These are phyloP conservation scores for Blastocystis sp. DNA, from an alignment of 352 stramenopile species.

Conservation along the genomic window DNA sequence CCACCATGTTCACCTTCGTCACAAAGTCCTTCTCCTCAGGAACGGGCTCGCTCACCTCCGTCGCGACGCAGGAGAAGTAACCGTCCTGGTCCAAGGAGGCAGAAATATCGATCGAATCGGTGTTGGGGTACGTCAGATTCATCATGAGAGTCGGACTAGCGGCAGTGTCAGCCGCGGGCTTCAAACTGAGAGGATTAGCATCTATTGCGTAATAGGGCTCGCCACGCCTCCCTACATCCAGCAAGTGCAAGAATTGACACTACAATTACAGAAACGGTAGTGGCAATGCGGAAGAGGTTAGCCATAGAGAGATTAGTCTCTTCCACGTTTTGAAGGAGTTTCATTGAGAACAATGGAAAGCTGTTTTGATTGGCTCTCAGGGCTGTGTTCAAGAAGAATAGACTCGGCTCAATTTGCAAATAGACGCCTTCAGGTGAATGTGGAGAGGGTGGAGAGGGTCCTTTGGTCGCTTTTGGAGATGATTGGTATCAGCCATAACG, in stretches of 20 bases:
- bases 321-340: not conserved
- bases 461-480: too few relatives aligned
- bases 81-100: constrained; percentile 10
- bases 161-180: not conserved
- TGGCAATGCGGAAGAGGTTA: not conserved
- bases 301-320: constrained; percentile 5
- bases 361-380: not conserved
- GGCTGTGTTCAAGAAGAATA: too few relatives aligned
- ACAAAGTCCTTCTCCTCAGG: not conserved
- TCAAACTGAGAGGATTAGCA: constrained; percentile 2
- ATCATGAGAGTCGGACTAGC: not conserved
- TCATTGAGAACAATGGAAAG: constrained; percentile 49
- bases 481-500: too few relatives aligned
- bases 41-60: not conserved
- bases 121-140: constrained; percentile 2
- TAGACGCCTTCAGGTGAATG: too few relatives aligned
- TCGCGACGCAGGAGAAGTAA: not conserved
- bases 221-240: not conserved
- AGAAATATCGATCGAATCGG: not conserved
- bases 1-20: not conserved
- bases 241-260: not conserved
- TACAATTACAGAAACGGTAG: not conserved
- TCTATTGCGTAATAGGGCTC: not conserved
- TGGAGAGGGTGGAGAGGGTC: too few relatives aligned
- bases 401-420: too few relatives aligned